Evolutionary conservation across 2,329 filamentous ascomycete genomes (phyloP).

Genomic region (Xylariaceae sp.): DNA sequence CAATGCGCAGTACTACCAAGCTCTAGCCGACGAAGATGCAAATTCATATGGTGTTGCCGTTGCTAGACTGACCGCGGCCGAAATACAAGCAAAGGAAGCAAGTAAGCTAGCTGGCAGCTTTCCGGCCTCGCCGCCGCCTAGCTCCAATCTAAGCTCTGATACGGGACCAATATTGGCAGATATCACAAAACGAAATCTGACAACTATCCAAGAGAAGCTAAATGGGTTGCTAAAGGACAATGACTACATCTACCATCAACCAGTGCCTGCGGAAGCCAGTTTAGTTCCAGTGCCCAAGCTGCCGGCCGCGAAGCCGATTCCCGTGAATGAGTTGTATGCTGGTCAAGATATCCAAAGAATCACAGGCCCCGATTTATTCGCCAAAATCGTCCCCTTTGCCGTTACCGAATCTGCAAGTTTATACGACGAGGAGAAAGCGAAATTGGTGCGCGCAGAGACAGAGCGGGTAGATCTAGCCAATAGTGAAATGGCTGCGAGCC

Average conservation of each 20-base stretch:
- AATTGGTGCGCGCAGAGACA: conserved; percentile 89
- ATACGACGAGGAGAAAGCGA: conserved; percentile 98
- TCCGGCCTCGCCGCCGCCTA: conserved; percentile 77
- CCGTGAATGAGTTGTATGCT: conserved; percentile 94
- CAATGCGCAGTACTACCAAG: conserved; percentile 92
- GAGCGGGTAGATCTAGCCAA: conserved; percentile 93
- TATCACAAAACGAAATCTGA: conserved; percentile 80
- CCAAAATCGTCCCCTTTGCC: conserved; percentile 93
- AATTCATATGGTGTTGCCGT: conserved; percentile 87
- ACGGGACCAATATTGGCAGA: conserved; percentile 77
- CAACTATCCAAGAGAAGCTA: conserved; percentile 81
- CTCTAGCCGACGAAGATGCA: conserved; percentile 85
- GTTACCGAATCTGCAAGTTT: conserved; percentile 96
- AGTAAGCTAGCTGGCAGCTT: conserved; percentile 78
- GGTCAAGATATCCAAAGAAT: conserved; percentile 97
- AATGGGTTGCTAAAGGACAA: conserved; percentile 85
- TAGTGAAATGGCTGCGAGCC: conserved; percentile 91
- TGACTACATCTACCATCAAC: conserved; percentile 97
- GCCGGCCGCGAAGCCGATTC: conserved; percentile 94
- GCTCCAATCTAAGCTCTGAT: conserved; percentile 83
- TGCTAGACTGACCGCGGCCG: conserved; percentile 80
- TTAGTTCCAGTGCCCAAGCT: conserved; percentile 85
- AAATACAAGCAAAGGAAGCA: conserved; percentile 79
- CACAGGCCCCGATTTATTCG: conserved; percentile 94
- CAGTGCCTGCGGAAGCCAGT: conserved; percentile 83